phyloP scores from a whole-genome alignment of 2,329 filamentous ascomycete genomes.

The Botrytis tulipae region DNA sequence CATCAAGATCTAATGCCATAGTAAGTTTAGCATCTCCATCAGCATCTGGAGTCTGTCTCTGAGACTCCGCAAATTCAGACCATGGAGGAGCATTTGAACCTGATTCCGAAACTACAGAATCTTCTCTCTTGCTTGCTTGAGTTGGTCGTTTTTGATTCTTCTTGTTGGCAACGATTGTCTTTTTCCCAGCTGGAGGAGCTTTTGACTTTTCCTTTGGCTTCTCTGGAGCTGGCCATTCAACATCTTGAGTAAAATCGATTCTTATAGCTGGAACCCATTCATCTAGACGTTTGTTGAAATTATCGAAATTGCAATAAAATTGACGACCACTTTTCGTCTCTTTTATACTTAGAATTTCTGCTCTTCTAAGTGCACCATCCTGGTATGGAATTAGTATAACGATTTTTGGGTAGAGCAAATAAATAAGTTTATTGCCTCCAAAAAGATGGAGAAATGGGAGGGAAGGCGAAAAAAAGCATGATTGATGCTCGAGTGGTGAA shows the following conservation, averaged over 20 bases:
- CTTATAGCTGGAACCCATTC: constrained; percentile 86
- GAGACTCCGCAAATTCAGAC: constrained; percentile 36
- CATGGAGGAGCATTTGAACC: constrained; percentile 36
- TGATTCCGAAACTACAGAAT: constrained; percentile 37
- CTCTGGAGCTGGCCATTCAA: constrained; percentile 90
- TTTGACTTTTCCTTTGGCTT: constrained; percentile 78
- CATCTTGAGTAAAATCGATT: constrained; percentile 84
- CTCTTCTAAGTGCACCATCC: constrained; percentile 84
- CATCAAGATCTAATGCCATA: constrained; percentile 33
- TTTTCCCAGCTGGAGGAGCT: constrained; percentile 49
- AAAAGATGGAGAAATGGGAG: not conserved
- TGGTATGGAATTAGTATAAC: constrained; percentile 39
- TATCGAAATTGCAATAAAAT: constrained; percentile 39
- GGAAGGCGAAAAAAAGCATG: not conserved
- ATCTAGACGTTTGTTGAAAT: constrained; percentile 39
- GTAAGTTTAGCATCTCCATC: constrained; percentile 35
- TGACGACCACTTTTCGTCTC: constrained; percentile 78
- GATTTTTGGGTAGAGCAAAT: constrained; percentile 22
- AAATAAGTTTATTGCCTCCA: not conserved
- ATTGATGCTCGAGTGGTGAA: not conserved
- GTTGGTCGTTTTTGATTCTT: constrained; percentile 44
- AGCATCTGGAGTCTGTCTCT: constrained; percentile 34
- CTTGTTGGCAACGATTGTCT: constrained; percentile 37
- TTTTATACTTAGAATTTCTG: constrained; percentile 93
- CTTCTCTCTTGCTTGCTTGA: constrained; percentile 35